Percentiles rank a stretch among this genome's conserved stretches.
phyloP scores from a whole-genome alignment of 495 filamentous ascomycete genomes.

The Daldinia childiae region DNA sequence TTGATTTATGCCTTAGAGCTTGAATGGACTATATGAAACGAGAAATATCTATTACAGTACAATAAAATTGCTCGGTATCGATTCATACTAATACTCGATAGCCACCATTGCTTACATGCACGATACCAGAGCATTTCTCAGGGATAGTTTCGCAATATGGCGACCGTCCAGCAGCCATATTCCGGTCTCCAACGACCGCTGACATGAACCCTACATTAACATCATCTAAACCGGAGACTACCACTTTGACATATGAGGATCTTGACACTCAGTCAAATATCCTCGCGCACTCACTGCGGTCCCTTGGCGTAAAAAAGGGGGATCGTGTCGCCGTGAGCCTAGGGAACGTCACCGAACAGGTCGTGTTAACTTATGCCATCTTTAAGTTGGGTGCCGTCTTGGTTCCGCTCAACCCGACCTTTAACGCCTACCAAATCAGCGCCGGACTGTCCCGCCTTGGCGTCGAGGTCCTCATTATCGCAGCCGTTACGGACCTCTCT shows the following conservation, averaged over 20 bases:
- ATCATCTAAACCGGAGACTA: slow-evolving; percentile 48
- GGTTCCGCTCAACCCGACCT: slow-evolving; percentile 91
- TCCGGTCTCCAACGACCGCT: slow-evolving; percentile 47
- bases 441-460: slow-evolving; percentile 80
- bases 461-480: slow-evolving; percentile 80
- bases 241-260: slow-evolving; percentile 71
- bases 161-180: slow-evolving; percentile 71
- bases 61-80: background rate
- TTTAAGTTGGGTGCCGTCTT: slow-evolving; percentile 94
- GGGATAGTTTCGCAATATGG: slow-evolving; percentile 74
- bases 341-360: slow-evolving; percentile 86
- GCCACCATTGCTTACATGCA: slow-evolving; percentile 78
- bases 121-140: slow-evolving; percentile 83
- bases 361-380: slow-evolving; percentile 82
- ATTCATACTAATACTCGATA: slow-evolving; percentile 49
- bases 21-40: background rate
- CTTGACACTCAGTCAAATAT: slow-evolving; percentile 81
- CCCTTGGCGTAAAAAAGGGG: slow-evolving; percentile 81
- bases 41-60: background rate
- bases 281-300: slow-evolving; percentile 76
- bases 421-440: slow-evolving; percentile 81
- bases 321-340: slow-evolving; percentile 87
- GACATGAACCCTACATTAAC: slow-evolving; percentile 24
- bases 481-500: slow-evolving; percentile 84
- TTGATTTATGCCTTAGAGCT: background rate